phyloP scores from a whole-genome alignment of 208 protist species.

The Acanthamoeba castellanii region DNA sequence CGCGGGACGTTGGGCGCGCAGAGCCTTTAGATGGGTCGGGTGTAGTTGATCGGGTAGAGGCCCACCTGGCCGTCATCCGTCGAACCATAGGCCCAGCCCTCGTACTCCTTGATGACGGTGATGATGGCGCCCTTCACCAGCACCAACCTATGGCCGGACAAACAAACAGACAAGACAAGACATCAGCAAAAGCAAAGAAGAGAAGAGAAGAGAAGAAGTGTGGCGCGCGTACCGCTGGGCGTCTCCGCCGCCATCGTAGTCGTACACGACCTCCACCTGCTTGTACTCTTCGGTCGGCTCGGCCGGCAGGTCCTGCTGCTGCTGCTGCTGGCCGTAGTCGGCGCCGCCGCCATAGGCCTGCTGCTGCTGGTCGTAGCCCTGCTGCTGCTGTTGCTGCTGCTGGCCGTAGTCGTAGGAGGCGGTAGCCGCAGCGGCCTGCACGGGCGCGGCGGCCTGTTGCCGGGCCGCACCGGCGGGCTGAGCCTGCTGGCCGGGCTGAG shows the following conservation, averaged over 20 bases:
- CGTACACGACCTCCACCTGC: slow-evolving; percentile 18
- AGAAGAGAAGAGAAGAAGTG: neutral
- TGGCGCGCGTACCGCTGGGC: neutral
- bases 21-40: neutral
- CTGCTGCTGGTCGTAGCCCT: neutral
- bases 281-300: neutral
- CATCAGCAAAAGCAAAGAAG: neutral
- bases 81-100: slow-evolving; percentile 16
- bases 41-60: slow-evolving; percentile 38
- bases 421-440: neutral
- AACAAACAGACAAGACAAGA: neutral
- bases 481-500: neutral
- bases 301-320: neutral
- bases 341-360: neutral
- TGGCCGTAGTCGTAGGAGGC: neutral
- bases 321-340: neutral
- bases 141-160: neutral
- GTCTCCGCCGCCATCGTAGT: neutral
- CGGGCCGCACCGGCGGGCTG: neutral
- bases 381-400: neutral
- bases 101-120: slow-evolving; percentile 13
- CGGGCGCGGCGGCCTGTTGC: neutral
- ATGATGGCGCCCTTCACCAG: slow-evolving; percentile 6
- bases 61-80: neutral
- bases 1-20: too few relatives aligned